phyloP scores from a whole-genome alignment of 371 early-diverging fungal genomes.

The Actinomucor elegans region DNA sequence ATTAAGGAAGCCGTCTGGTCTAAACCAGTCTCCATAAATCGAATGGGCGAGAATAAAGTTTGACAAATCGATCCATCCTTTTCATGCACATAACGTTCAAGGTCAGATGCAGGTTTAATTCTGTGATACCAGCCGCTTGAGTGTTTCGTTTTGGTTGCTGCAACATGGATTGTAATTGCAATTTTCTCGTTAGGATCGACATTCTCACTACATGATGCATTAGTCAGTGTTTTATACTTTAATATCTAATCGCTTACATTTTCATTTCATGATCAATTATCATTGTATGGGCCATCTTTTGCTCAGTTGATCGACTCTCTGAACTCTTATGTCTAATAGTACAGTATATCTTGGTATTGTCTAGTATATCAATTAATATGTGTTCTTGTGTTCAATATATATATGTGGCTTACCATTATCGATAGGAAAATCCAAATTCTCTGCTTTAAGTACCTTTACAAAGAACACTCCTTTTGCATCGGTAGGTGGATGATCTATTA shows the following conservation, averaged over 20 bases:
- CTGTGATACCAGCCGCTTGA: constrained; percentile 14
- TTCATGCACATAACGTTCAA: constrained; percentile 21
- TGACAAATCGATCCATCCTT: constrained; percentile 36
- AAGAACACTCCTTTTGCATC: not conserved
- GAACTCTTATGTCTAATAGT: constrained; percentile 12
- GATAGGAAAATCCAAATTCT: constrained; percentile 37
- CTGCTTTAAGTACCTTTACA: constrained; percentile 9
- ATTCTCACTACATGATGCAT: constrained; percentile 7
- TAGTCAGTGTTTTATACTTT: too few species aligned
- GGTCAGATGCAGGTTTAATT: constrained; percentile 3
- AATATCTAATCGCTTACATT: too few species aligned
- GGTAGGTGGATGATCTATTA: not conserved
- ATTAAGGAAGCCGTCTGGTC: constrained; percentile 32
- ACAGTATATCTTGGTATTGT: constrained; percentile 5
- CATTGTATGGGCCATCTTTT: constrained; percentile 9
- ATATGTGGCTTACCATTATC: constrained; percentile 27
- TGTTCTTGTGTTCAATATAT: not conserved
- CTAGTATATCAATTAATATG: not conserved
- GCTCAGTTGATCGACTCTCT: not conserved
- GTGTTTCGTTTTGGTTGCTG: not conserved
- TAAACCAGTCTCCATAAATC: constrained; percentile 2
- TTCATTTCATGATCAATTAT: constrained; percentile 14
- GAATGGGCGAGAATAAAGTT: constrained; percentile 22
- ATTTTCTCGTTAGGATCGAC: constrained; percentile 17
- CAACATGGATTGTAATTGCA: constrained; percentile 11